Evolutionary conservation across 2,329 filamentous ascomycete genomes (phyloP).

Genomic region (Sporothrix dimorphospora): DNA sequence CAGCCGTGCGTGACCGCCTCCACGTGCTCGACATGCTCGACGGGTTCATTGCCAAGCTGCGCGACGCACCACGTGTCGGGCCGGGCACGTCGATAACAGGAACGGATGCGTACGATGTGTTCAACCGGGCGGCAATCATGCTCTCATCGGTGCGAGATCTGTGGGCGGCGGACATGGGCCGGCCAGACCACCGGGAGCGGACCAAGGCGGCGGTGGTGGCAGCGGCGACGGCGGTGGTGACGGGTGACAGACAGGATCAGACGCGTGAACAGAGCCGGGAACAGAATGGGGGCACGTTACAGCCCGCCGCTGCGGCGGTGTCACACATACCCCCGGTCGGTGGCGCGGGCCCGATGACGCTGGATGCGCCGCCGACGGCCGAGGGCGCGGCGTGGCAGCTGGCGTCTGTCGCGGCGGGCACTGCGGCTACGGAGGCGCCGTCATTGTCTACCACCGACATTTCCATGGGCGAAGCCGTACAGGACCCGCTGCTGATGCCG

Average conservation of each 20-base stretch:
- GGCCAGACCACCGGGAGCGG: background rate
- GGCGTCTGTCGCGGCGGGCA: background rate
- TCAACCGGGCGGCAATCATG: slow-evolving; percentile 23
- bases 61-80: slow-evolving; percentile 11
- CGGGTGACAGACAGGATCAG: background rate
- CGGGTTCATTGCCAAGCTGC: slow-evolving; percentile 35
- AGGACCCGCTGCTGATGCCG: slow-evolving; percentile 1
- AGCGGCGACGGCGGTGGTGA: background rate
- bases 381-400: slow-evolving; percentile 6
- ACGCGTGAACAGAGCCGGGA: background rate
- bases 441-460: background rate
- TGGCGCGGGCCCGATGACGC: background rate
- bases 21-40: slow-evolving; percentile 42
- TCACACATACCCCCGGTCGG: background rate
- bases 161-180: slow-evolving; percentile 26
- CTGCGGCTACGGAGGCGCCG: background rate
- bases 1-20: slow-evolving; percentile 39
- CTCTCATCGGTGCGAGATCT: slow-evolving; percentile 29
- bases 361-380: background rate
- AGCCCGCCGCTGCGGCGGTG: background rate
- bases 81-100: background rate
- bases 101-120: slow-evolving; percentile 23
- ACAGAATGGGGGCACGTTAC: too few species aligned
- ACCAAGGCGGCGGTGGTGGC: background rate
- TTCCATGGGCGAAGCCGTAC: slow-evolving; percentile 5